These are phyloP conservation scores for Podospora fimiseda DNA, from an alignment of 495 filamentous ascomycete genomes.

Conservation along the genomic window DNA sequence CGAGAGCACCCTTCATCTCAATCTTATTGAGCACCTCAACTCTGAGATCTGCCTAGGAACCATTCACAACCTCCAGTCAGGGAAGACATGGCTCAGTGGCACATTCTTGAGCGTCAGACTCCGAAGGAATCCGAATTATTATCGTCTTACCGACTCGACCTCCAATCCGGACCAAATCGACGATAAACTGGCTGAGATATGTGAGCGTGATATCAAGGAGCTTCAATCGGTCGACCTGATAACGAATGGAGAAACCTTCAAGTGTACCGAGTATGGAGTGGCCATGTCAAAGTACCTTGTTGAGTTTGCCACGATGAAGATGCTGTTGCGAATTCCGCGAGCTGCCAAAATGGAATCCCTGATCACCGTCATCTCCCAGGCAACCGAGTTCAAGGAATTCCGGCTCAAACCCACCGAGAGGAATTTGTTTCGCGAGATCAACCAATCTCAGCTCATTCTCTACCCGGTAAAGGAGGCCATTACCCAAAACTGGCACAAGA, in stretches of 20 bases:
- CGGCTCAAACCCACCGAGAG: conserved; percentile 69
- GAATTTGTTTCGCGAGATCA: conserved; percentile 71
- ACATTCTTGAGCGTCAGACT: conserved; percentile 87
- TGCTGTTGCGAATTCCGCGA: conserved; percentile 55
- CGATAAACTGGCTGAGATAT: conserved; percentile 69
- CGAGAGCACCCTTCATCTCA: conserved; percentile 82
- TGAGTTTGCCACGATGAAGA: conserved; percentile 84
- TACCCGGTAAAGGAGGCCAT: conserved; percentile 79
- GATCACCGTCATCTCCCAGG: conserved; percentile 47
- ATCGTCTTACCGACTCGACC: conserved; percentile 56
- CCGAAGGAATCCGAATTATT: conserved; percentile 70
- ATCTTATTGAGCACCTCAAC: conserved; percentile 89
- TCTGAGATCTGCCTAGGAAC: conserved; percentile 86
- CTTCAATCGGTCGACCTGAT: conserved; percentile 60
- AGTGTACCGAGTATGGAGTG: conserved; percentile 70
- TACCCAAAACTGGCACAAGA: conserved; percentile 67
- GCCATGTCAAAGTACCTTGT: conserved; percentile 94
- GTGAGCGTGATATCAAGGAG: conserved; percentile 67
- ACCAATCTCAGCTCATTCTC: conserved; percentile 63
- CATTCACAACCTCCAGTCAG: conserved; percentile 61
- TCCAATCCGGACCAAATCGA: conserved; percentile 49
- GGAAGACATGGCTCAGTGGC: conserved; percentile 74
- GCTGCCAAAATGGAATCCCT: conserved; percentile 62
- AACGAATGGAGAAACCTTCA: conserved; percentile 41
- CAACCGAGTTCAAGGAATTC: conserved; percentile 68